Base-by-base conservation (phyloP, 73 alveolate species). In the Paramecium octaurelia region DNA sequence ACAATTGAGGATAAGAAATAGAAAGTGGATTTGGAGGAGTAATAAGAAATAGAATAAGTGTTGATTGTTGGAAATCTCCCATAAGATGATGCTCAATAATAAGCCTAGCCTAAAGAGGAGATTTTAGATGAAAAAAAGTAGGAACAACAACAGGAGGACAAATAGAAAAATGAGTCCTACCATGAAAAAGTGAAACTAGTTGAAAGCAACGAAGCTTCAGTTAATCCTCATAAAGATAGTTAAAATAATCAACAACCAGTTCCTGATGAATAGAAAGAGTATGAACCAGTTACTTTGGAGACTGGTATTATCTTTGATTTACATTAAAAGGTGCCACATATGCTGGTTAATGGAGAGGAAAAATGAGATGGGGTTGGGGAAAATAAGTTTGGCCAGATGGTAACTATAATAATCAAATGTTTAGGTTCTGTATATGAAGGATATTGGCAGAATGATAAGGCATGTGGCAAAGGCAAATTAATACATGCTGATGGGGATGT, bases 381-480 rank as follows among this genome's bases (percentile, higher is more conserved):
- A 88, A 54, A 34, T 85, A 94, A 31, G 93, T 73, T 50, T 95
- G 96, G 96, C 96, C 95, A 50, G 95, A 95, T 77, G 96, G 95
- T 18, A 54, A 64, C 12, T 34, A 31, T 4, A 8, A 27, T 64
- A 4, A 27, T 64, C 16, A 64, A 1, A 0, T 23, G 2, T 18
- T 48, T 12, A 64, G 93, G 93, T 14, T 87, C 93, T 12, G 76
- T 87, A 11, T 89, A 89, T 89, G 94, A 38, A 29, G 94, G 94
- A 23, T 46, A 71, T 20, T 89, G 94, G 94, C 34, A 69, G 36
- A 83, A 89, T 70, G 94, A 89, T 71, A 89, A 89, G 44, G 88
- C 92, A 16, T 46, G 76, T 40, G 94, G 94, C 4, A 40, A 64
- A 40, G 94, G 94, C 4, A 89, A 71, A 27, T 64, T 70, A 16